Evolutionary conservation across 495 filamentous ascomycete genomes (phyloP), one percentile per base, ranked within the genome.

Genomic region (Podospora pseudocomata): DNA sequence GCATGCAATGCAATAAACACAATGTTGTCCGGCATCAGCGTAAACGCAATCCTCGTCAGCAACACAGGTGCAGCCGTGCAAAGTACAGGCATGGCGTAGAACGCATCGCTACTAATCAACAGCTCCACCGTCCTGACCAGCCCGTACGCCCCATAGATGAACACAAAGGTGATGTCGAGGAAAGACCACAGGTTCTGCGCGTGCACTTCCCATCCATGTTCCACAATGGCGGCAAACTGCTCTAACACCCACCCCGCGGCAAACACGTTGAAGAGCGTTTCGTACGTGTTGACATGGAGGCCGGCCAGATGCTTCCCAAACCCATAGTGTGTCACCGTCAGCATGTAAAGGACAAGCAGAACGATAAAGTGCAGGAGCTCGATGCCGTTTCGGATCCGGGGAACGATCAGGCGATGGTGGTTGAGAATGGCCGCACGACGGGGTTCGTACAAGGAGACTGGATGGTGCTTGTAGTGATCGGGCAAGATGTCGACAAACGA

Each of bases 151-250:
- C 73, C 66, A 71, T 85, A 89, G 53, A 89, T 86, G 44, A 76
- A 64, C 28, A 84, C 79, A 72, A 90, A 90, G 18, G 82, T 84
- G 34, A 86, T 76, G 69, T 90, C 88, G n/a, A 90, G 80, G 70
- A 90, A 90, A 0, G 86, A 85, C 88, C 88, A 90, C 19, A 89
- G 80, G 72, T 89, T 88, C 73, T 90, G 86, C 0, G 86, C 88
- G 72, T 89, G 87, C 5, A 89, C 88, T 65, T 85, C 80, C 88
- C 88, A 89, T 13, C 88, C 88, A 63, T 89, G 88, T 72, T 89
- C 88, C n/a, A 88, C 75, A 19, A 90, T 84, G 27, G 86, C 84
- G 15, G 87, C 88, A 70, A 87, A 83, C 66, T 88, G 85, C 63
- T 90, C 88, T 5, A 89, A 76, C 0, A 86, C 80, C 87, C 88